A percentile compares a stretch with the other conserved stretches of the same genome.
Conservation (phyloP, 495 filamentous ascomycete genomes). For the Aspergillus taichungensis region DNA sequence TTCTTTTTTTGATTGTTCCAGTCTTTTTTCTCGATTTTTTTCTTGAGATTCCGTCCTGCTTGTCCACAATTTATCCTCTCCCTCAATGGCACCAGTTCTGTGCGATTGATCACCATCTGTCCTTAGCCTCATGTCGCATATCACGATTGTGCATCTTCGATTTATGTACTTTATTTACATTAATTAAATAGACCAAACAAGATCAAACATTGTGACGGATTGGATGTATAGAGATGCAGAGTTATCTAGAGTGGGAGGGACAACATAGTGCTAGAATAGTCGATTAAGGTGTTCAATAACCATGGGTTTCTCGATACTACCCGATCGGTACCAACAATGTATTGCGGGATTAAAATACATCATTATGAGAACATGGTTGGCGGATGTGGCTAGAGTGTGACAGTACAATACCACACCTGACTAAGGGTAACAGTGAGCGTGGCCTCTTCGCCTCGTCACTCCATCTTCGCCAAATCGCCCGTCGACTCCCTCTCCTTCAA, state of each 20-base stretch:
- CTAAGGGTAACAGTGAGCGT: conserved; percentile 34
- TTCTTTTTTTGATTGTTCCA: conserved; percentile 19
- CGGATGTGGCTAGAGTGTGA: conserved; percentile 1
- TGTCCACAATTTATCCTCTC: conserved; percentile 6
- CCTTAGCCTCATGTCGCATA: conserved; percentile 8
- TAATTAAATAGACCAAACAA: conserved; percentile 5
- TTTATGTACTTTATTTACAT: conserved; percentile 15
- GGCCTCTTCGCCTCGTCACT: conserved; percentile 26
- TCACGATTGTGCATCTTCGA: conserved; percentile 17
- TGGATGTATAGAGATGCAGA: too few relatives aligned
- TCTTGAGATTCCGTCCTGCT: conserved; percentile 3
- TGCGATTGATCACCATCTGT: not conserved
- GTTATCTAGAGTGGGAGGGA: too few relatives aligned
- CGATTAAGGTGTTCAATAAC: too few relatives aligned
- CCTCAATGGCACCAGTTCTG: conserved; percentile 9
- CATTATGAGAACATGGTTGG: too few relatives aligned
- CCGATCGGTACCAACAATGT: too few relatives aligned
- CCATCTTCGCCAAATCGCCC: conserved; percentile 3
- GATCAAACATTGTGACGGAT: not conserved
- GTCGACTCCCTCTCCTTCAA: conserved; percentile 4
- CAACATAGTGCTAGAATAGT: too few relatives aligned
- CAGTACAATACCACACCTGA: conserved; percentile 14
- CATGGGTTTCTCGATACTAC: too few relatives aligned
- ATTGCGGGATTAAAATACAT: too few relatives aligned
- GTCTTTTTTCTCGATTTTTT: conserved; percentile 14